Evolutionary conservation across 202 grass and related monocot genomes (phyloP), one percentile per base, ranked within the genome.

Genomic region (Tripidium arundinaceum): DNA sequence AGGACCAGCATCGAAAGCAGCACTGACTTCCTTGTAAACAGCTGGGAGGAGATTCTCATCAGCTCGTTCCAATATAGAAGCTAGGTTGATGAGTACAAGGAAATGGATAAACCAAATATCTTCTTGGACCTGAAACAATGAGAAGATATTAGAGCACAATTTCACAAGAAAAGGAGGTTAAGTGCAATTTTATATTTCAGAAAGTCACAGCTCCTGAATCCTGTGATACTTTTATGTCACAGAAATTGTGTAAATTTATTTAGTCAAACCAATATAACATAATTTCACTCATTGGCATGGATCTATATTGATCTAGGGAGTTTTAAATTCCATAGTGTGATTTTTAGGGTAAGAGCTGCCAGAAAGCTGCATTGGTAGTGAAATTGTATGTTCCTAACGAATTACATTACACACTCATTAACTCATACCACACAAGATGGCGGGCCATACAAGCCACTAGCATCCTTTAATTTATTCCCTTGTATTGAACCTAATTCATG

Each of bases 1-100:
- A 79, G 94, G 94, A 63, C 91, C 85, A 75, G 81, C 94, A 87
- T 92, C 84, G 28, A 97, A 97, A 69, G 94, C 78, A 45, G 89
- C 89, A 85, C 86, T 97, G 83, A 97, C 94, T 97, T 97, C 91
- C 83, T 97, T 97, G 85, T 97, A 97, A 88, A 97, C 89, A 60
- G 94, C 85, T 68, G 91, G 94, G 42, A 97, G 86, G 72, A 97
- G 94, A 87, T 90, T 97, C 86, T 97, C 94, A 83, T 97, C 94
- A 72, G 94, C 94, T 68, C 86, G 87, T 76, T 97, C 94, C 85
- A 92, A 85, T 59, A 97, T 89, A 78, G 91, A 90, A 87, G 87
- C 94, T 82, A 97, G 33, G 59, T 97, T 97, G 81, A 97, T 94
- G 81, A 97, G 94, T 64, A 97, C 90, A 90, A 97, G 91, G 94